Base-by-base conservation (phyloP, 2,329 filamentous ascomycete genomes). In the Neobulgaria alba region DNA sequence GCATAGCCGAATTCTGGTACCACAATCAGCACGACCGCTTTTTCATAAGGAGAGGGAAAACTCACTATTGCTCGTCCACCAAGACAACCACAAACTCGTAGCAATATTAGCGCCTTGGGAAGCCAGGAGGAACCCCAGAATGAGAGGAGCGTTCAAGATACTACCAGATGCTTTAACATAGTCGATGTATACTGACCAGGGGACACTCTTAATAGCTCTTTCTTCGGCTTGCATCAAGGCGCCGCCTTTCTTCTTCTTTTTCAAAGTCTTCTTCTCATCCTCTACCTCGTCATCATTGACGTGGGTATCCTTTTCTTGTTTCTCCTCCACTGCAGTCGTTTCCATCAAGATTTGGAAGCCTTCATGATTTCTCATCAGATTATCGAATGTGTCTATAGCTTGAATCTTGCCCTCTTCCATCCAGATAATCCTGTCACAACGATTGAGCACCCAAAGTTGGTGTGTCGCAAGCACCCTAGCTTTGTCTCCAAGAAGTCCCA, bases 401-500 rank as follows among this genome's bases (percentile, higher is more conserved):
- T 85, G 77, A 39, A 96, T 84, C 40, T 72, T 77, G 34, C 90
- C 90, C 12, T 80, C 78, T 41, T 95, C 85, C 77, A 98, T 89
- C 78, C 88, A 89, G 36, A 96, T 79, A 49, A 96, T 90, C 23
- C 90, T 75, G 58, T 96, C 90, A 54, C 88, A 95, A 26, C 89
- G 81, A 57, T 75, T 88, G 4, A 96, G 73, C 4, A 96, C 89
- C 69, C 93, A 92, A 10, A 96, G 75, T 61, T 96, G 90, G 62
- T 98, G 92, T 0, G 92, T 98, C 1, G 90, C 92, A 20, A 98
- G 70, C 21, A 96, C 82, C 14, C 92, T 76, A 56, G 87, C 92
- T 63, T 95, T 95, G 63, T 90, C 75, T 54, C 84, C 85, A 38
- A 96, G 69, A 9, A 96, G 70, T 7, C 90, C 90, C 43, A 87